Base-by-base conservation (phyloP, 2,329 filamentous ascomycete species). In the Fusarium phyllophilum region DNA sequence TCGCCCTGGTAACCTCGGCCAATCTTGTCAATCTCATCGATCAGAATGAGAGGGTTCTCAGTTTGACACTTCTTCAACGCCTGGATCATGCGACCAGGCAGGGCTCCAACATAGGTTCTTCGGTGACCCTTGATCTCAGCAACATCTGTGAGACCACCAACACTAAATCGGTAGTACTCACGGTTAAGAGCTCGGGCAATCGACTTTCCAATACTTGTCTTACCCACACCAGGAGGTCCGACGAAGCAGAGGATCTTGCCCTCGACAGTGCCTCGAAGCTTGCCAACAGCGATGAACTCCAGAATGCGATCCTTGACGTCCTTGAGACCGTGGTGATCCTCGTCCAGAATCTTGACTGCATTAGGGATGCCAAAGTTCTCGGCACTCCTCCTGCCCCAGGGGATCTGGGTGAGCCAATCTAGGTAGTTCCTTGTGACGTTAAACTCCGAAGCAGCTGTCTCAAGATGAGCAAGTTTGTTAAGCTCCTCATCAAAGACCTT, bases 401-500 rank as follows among this genome's bases (percentile, higher is more conserved):
- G 96, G 49, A 99, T 96, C 82, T 98, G 96, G 12, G 96, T 99
- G 45, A 99, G 88, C 96, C 97, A 99, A 84, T 99, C 97, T 42
- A 99, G 87, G 82, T 99, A 99, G 83, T 99, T 99, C 70, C 97
- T 89, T 29, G 96, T 99, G 48, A 99, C 97, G 77, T 99, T 99
- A 83, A 98, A 99, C 82, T 99, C 96, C 3, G 96, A 98, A 8
- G 96, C 96, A 17, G 95, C 95, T 31, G 96, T 94, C 82, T 99
- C 97, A 11, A 99, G 88, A 80, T 98, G 95, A 14, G 95, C 94
- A 49, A 99, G 89, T 86, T 99, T 99, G 86, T 97, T 98, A 78
- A 99, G 89, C 83, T 99, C 96, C 81, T 99, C 96, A 66, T 99
- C 96, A 79, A 99, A 99, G 6, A 98, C 95, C 84, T 98, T 98